Conservation (phyloP, 2,329 filamentous ascomycete species). For the Aspergillus latus region DNA sequence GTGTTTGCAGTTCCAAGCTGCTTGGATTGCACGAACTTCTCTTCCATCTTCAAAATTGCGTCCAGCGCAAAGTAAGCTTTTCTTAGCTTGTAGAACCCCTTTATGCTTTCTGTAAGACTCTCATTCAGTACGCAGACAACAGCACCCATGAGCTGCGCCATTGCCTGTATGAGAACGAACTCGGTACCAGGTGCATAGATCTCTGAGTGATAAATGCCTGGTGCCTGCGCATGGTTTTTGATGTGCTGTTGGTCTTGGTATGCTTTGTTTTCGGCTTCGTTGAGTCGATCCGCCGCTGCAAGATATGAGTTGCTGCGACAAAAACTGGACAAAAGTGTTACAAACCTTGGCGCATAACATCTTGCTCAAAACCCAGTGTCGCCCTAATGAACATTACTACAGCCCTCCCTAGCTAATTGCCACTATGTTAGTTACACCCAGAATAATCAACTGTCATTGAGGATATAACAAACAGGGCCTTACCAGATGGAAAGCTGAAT, state of each 20-base stretch:
- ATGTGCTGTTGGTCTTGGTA: conserved; percentile 74
- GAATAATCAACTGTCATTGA: neutral
- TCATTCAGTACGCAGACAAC: conserved; percentile 89
- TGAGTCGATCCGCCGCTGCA: conserved; percentile 66
- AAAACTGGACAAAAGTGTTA: neutral
- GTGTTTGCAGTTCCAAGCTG: conserved; percentile 17
- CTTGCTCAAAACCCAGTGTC: conserved; percentile 86
- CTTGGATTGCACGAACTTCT: conserved; percentile 51
- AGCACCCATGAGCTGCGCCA: conserved; percentile 85
- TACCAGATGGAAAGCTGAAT: conserved; percentile 82
- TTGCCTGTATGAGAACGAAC: conserved; percentile 78
- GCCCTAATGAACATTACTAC: conserved; percentile 83
- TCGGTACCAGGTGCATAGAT: conserved; percentile 85
- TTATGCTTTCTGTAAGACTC: conserved; percentile 85
- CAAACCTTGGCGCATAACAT: conserved; percentile 75
- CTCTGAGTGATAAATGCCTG: conserved; percentile 54
- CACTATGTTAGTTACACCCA: conserved; percentile 8
- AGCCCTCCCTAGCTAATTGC: conserved; percentile 68
- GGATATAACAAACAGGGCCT: conserved; percentile 5
- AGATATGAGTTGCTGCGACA: conserved; percentile 20
- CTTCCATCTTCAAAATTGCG: conserved; percentile 72
- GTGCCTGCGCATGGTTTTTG: conserved; percentile 59
- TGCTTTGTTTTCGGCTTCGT: conserved; percentile 72
- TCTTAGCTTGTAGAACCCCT: conserved; percentile 87
- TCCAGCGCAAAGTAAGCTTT: conserved; percentile 86